Evolutionary conservation across 257 asterid genomes (phyloP).

Genomic region (Solanum chilense): DNA sequence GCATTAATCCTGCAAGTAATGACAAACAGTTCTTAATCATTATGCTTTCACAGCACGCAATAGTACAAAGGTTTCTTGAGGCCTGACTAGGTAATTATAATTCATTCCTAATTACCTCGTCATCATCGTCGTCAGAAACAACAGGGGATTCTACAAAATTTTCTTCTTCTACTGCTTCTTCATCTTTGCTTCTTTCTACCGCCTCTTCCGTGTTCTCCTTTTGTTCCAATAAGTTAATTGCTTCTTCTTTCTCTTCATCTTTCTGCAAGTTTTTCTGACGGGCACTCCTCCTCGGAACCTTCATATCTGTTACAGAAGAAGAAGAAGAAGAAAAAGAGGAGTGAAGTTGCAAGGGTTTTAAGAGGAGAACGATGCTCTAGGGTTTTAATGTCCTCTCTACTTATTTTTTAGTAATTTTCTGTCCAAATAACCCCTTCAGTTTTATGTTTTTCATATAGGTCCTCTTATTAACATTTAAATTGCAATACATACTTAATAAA

Average conservation of each 20-base stretch:
- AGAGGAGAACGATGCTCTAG: not conserved
- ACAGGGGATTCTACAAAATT: slow-evolving; percentile 3
- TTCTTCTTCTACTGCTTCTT: not conserved
- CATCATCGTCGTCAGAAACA: slow-evolving; percentile 3
- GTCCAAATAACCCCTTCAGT: not conserved
- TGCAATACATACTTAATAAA: not conserved
- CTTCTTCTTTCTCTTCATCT: not conserved
- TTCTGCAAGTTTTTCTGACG: not conserved
- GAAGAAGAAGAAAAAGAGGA: not conserved
- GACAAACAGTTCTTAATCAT: not conserved
- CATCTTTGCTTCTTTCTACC: not conserved
- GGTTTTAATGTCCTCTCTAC: not conserved
- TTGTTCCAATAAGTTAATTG: not conserved
- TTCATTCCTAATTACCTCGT: not conserved
- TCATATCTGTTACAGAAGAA: not conserved
- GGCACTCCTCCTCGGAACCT: not conserved
- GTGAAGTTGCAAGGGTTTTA: not conserved
- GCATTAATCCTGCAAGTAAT: not conserved
- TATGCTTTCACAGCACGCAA: not conserved
- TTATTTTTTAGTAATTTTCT: not conserved
- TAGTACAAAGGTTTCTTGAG: not conserved
- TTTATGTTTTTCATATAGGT: not conserved
- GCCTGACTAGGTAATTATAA: not conserved
- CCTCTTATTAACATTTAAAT: not conserved
- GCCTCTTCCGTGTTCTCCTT: not conserved